phyloP scores from a whole-genome alignment of 352 stramenopile species.

The Phytophthora fragariae region DNA sequence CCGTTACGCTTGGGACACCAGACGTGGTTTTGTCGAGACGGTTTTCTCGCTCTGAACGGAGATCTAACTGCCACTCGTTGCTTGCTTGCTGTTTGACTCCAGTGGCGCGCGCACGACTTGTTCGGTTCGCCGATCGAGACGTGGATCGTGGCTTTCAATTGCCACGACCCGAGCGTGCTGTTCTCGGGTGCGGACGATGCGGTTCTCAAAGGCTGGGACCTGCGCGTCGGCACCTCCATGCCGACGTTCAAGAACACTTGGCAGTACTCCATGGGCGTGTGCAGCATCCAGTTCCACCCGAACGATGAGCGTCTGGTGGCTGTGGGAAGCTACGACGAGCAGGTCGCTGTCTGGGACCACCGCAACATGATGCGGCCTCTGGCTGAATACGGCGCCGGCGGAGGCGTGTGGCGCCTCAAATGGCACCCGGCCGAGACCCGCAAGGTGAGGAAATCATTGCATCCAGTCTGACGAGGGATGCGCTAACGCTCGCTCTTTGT shows the following conservation, averaged over 20 bases:
- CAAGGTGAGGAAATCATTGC: slow-evolving; percentile 51
- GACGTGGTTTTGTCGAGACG: slow-evolving; percentile 9
- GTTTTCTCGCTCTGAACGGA: slow-evolving; percentile 1
- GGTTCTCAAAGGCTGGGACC: slow-evolving; percentile 81
- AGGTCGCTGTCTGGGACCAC: slow-evolving; percentile 80
- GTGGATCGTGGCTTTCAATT: slow-evolving; percentile 87
- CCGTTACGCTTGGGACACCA: slow-evolving; percentile 1
- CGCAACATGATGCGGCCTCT: slow-evolving; percentile 69
- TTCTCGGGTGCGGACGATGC: slow-evolving; percentile 87
- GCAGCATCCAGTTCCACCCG: slow-evolving; percentile 87
- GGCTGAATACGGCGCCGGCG: slow-evolving; percentile 54
- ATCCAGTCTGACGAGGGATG: not conserved
- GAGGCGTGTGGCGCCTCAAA: slow-evolving; percentile 87
- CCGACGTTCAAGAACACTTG: slow-evolving; percentile 69
- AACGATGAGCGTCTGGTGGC: slow-evolving; percentile 67
- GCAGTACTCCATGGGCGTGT: slow-evolving; percentile 85
- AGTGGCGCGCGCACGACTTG: slow-evolving; percentile 83
- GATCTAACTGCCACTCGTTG: slow-evolving; percentile 11
- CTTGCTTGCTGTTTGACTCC: slow-evolving; percentile 18
- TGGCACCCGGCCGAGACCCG: slow-evolving; percentile 64
- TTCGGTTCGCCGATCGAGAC: slow-evolving; percentile 82
- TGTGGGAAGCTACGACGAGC: slow-evolving; percentile 88
- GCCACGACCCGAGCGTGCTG: slow-evolving; percentile 76
- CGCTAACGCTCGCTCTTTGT: slow-evolving; percentile 7
- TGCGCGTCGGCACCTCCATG: slow-evolving; percentile 39